A percentile compares a stretch with the other conserved stretches of the same genome.
Evolutionary conservation across 176 grass and related monocot genomes (phyloP).

Genomic region (Puya raimondii): DNA sequence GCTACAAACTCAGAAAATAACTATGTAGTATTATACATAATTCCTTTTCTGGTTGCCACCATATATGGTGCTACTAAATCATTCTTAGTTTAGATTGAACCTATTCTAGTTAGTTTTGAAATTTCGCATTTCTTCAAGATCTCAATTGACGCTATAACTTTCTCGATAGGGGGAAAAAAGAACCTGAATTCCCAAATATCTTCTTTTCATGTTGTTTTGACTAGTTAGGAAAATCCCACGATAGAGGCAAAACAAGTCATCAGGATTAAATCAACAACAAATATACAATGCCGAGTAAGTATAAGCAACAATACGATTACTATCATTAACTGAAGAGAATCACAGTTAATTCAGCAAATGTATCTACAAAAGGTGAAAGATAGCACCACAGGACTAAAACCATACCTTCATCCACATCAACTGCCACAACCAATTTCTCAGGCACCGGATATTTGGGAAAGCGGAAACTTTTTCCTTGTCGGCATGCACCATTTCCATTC

Average conservation of each 20-base stretch:
- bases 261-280: neutral
- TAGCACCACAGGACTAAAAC: neutral
- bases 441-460: slow-evolving; percentile 22
- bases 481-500: slow-evolving; percentile 43
- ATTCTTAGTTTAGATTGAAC: neutral
- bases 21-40: too few relatives aligned
- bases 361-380: neutral
- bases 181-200: neutral
- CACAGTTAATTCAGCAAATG: neutral
- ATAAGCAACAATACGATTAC: neutral
- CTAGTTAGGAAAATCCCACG: neutral
- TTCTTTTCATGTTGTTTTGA: neutral
- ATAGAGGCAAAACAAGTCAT: neutral
- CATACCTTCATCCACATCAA: slow-evolving; percentile 97
- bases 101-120: neutral
- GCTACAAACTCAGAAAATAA: too few relatives aligned
- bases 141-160: neutral
- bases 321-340: neutral
- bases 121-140: neutral
- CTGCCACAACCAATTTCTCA: slow-evolving; percentile 79
- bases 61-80: neutral
- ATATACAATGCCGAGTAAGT: neutral
- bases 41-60: neutral
- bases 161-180: neutral
- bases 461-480: slow-evolving; percentile 38